phyloP scores from a whole-genome alignment of 2,329 filamentous ascomycete species.

The Pyricularia grisea region DNA sequence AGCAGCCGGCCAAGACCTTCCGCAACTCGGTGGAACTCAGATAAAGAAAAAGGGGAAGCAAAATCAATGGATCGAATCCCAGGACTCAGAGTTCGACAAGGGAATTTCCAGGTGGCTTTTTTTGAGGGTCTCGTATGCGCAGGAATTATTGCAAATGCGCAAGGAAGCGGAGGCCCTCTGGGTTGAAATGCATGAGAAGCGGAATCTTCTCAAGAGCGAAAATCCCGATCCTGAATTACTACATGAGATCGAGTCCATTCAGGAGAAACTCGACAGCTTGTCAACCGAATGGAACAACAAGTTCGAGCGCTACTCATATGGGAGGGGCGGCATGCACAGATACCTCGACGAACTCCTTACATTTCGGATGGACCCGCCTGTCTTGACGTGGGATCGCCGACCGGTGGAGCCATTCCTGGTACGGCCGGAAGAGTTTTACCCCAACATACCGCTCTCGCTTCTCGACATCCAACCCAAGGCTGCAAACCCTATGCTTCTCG shows the following conservation, averaged over 20 bases:
- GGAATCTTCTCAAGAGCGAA: background rate
- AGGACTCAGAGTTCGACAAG: background rate
- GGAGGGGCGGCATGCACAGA: slow-evolving; percentile 22
- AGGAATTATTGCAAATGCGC: slow-evolving; percentile 6
- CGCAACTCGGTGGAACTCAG: background rate
- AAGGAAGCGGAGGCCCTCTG: background rate
- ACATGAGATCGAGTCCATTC: background rate
- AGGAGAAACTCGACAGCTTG: background rate
- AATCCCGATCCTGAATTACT: background rate
- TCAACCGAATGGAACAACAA: slow-evolving; percentile 14
- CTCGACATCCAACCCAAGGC: slow-evolving; percentile 58
- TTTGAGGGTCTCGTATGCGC: background rate
- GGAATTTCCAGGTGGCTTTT: background rate
- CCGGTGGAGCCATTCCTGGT: slow-evolving; percentile 59
- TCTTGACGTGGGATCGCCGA: slow-evolving; percentile 61
- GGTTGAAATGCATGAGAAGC: background rate
- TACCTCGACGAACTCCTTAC: slow-evolving; percentile 44
- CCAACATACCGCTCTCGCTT: slow-evolving; percentile 45
- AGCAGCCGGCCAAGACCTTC: slow-evolving; percentile 5
- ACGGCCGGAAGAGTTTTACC: slow-evolving; percentile 54
- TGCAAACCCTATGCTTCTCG: slow-evolving; percentile 36
- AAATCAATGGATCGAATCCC: too few species aligned
- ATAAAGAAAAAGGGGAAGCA: too few species aligned
- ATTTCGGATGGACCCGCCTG: slow-evolving; percentile 36
- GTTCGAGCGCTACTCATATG: slow-evolving; percentile 20